Conservation (phyloP, 2,329 filamentous ascomycete genomes). For the Penicillium decumbens region DNA sequence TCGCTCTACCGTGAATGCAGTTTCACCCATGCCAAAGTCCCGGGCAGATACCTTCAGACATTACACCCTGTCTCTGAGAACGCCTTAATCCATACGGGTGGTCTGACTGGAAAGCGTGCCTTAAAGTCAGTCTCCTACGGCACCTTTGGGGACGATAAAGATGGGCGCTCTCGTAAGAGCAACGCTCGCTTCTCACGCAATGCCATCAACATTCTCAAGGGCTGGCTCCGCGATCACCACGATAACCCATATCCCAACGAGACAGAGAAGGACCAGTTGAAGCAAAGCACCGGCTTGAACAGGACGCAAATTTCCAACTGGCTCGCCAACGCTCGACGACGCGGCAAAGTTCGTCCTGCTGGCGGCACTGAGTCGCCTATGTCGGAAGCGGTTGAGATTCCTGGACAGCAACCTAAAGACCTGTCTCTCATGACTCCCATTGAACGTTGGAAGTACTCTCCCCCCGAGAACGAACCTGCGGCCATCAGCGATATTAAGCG, state of each 20-base stretch:
- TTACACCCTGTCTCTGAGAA: conserved; percentile 45
- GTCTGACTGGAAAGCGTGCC: conserved; percentile 38
- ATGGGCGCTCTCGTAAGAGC: conserved; percentile 54
- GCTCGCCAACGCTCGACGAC: conserved; percentile 81
- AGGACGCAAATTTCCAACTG: conserved; percentile 84
- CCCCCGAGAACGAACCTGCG: conserved; percentile 65
- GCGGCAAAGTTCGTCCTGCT: conserved; percentile 66
- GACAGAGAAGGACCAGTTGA: conserved; percentile 75
- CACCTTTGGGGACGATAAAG: conserved; percentile 33
- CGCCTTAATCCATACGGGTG: conserved; percentile 35
- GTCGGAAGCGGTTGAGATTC: conserved; percentile 69
- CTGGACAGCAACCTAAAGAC: conserved; percentile 49
- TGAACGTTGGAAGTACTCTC: conserved; percentile 65
- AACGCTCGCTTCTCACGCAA: conserved; percentile 74
- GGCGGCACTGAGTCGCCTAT: conserved; percentile 67
- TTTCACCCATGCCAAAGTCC: conserved; percentile 42
- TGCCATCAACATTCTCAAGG: conserved; percentile 73
- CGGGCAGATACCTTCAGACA: conserved; percentile 42
- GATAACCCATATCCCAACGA: conserved; percentile 85
- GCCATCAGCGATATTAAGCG: conserved; percentile 60
- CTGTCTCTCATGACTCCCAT: conserved; percentile 56
- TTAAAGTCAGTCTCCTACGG: conserved; percentile 41
- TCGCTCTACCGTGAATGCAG: conserved; percentile 47
- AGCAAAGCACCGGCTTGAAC: conserved; percentile 72
- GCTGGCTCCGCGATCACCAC: conserved; percentile 75